phyloP scores from a whole-genome alignment of 2,329 filamentous ascomycete genomes.

The Diplodia seriata region DNA sequence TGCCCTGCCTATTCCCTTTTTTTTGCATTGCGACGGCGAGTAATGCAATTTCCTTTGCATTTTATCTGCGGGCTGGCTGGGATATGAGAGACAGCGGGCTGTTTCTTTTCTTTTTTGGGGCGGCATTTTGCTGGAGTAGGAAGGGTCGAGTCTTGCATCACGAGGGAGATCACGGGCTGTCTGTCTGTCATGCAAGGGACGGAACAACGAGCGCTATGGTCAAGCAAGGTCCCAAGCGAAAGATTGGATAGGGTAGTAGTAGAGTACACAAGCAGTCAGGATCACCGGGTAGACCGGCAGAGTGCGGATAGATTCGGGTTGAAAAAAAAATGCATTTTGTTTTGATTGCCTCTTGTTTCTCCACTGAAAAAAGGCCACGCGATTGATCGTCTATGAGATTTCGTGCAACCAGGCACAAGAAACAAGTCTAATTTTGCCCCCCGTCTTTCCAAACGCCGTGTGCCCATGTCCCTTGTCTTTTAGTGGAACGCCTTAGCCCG shows the following conservation, averaged over 20 bases:
- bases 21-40: background rate
- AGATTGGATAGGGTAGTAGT: background rate
- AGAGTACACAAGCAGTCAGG: background rate
- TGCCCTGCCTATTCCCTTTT: background rate
- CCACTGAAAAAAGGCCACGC: background rate
- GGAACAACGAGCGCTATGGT: background rate
- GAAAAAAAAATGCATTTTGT: background rate
- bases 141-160: background rate
- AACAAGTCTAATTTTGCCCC: background rate
- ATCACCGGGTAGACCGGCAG: background rate
- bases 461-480: background rate
- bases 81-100: background rate
- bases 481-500: background rate
- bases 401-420: background rate
- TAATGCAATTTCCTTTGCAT: background rate
- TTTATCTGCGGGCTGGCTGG: no score
- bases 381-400: background rate
- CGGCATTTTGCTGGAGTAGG: background rate
- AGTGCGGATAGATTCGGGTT: constrained; percentile 5
- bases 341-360: background rate
- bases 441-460: background rate
- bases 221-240: background rate
- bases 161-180: no score
- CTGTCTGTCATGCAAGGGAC: background rate
- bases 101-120: background rate